Conservation (phyloP, 2,329 filamentous ascomycete genomes). For the Penicillium sp. region DNA sequence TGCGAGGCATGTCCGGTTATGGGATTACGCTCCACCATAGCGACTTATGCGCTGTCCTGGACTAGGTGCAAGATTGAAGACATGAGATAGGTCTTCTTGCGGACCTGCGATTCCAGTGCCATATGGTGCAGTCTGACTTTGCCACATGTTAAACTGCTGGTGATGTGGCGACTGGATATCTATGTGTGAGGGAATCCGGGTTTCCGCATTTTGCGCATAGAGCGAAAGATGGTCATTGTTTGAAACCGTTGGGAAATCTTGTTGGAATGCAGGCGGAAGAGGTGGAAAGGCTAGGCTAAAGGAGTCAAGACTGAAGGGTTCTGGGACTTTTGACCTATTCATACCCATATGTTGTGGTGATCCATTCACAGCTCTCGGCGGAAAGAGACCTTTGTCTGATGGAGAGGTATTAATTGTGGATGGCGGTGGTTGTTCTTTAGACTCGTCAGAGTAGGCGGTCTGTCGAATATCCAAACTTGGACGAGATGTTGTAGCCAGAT, state of each 20-base stretch:
- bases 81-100: conserved; percentile 2
- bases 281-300: conserved; percentile 20
- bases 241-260: conserved; percentile 1
- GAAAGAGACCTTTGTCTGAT: not conserved
- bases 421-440: conserved; percentile 1
- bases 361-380: no score
- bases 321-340: not conserved
- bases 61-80: not conserved
- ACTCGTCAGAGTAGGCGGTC: conserved; percentile 19
- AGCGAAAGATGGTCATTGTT: no score
- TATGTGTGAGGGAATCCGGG: no score
- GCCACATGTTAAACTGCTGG: not conserved
- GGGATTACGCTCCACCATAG: conserved; percentile 2
- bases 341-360: no score
- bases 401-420: not conserved
- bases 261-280: conserved; percentile 16
- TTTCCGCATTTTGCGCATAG: no score
- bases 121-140: not conserved
- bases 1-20: no score
- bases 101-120: not conserved
- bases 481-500: not conserved
- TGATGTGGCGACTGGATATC: no score
- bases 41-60: conserved; percentile 9
- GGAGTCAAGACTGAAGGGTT: not conserved
- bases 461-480: conserved; percentile 21